Evolutionary conservation across 176 grass and related monocot species (phyloP).

Genomic region (Avena sativa): DNA sequence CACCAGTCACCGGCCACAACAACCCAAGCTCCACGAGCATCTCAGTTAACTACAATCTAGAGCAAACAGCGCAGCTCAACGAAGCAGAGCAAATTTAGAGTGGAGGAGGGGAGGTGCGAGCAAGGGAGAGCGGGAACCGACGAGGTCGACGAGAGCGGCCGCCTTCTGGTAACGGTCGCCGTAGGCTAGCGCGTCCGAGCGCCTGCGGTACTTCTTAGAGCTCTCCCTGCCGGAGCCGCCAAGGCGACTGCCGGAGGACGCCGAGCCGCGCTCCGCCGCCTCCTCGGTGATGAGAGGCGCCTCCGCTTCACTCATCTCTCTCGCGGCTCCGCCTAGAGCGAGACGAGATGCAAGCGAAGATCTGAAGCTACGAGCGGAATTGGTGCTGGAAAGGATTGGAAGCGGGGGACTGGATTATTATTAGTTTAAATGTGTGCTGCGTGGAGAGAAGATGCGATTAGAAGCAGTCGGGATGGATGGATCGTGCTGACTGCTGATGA

Average conservation of each 20-base stretch:
- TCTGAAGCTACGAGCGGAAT: constrained; percentile 25
- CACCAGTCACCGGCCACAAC: background rate
- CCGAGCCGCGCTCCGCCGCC: constrained; percentile 21
- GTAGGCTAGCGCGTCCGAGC: constrained; percentile 77
- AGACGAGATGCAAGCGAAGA: constrained; percentile 22
- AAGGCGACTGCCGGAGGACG: constrained; percentile 22
- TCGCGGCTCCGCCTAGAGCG: background rate
- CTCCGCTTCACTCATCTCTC: constrained; percentile 41
- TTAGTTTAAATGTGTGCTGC: background rate
- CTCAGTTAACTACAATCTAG: constrained; percentile 12
- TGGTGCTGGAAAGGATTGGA: background rate
- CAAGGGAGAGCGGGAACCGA: constrained; percentile 39
- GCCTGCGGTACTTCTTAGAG: constrained; percentile 51
- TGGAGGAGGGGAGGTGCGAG: background rate
- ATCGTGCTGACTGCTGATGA: background rate
- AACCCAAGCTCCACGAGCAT: background rate
- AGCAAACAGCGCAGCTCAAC: background rate
- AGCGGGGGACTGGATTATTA: constrained; percentile 12
- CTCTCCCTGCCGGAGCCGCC: constrained; percentile 13
- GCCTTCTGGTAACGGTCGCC: constrained; percentile 96
- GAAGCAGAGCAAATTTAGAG: constrained; percentile 1
- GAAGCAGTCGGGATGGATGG: background rate
- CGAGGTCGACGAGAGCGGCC: constrained; percentile 94
- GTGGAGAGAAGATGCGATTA: background rate
- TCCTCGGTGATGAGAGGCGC: constrained; percentile 66